A percentile compares a stretch with the other conserved stretches of the same genome.
These are phyloP conservation scores for Colletotrichum echinochloae DNA, from an alignment of 2,329 filamentous ascomycete genomes.

Conservation along the genomic window DNA sequence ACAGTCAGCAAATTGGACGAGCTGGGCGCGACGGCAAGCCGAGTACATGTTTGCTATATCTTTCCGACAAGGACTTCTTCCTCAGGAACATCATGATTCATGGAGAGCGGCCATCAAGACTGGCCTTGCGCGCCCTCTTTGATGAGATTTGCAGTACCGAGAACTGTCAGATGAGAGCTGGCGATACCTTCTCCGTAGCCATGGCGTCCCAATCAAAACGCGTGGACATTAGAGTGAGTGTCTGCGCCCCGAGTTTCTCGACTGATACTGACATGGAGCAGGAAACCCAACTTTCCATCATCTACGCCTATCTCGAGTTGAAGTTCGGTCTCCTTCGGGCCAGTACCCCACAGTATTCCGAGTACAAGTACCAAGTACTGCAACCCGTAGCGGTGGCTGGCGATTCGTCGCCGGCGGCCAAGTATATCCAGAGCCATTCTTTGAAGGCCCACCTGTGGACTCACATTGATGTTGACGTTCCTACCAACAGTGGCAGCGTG, in stretches of 20 bases:
- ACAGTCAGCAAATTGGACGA: conserved; percentile 68
- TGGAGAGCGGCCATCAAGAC: conserved; percentile 67
- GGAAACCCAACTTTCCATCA: conserved; percentile 49
- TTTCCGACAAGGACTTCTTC: conserved; percentile 69
- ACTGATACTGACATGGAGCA: neutral
- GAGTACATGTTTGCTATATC: conserved; percentile 68
- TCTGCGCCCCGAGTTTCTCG: conserved; percentile 40
- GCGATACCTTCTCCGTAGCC: conserved; percentile 60
- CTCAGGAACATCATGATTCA: conserved; percentile 70
- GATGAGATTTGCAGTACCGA: conserved; percentile 61
- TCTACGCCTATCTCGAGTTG: conserved; percentile 72
- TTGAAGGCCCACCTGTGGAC: conserved; percentile 57
- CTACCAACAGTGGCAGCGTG: conserved; percentile 49
- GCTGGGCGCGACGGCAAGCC: conserved; percentile 65
- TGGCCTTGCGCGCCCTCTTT: conserved; percentile 61
- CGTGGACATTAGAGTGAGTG: conserved; percentile 65
- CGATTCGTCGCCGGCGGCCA: conserved; percentile 56
- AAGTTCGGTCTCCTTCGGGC: conserved; percentile 67
- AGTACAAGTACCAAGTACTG: conserved; percentile 59
- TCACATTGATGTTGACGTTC: conserved; percentile 61
- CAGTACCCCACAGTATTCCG: conserved; percentile 67
- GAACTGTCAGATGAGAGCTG: conserved; percentile 48
- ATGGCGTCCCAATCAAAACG: conserved; percentile 59
- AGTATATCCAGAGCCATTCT: conserved; percentile 57
- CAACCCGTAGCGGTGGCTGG: conserved; percentile 48